Conservation (phyloP, 176 grass and related monocot genomes). For the Aegilops bicornis region DNA sequence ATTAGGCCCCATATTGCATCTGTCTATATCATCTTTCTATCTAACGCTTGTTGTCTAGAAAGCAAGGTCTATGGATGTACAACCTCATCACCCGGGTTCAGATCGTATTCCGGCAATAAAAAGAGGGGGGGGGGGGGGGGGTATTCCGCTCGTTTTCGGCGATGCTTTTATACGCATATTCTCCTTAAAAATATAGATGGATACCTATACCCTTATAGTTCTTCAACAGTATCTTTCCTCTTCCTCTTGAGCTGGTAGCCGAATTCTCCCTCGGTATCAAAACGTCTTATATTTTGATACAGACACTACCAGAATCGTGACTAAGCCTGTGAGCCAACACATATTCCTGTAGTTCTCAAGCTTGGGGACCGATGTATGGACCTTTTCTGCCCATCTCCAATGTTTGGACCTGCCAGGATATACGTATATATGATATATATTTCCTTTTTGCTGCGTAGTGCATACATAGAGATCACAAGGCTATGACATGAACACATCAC, state of each 20-base stretch:
- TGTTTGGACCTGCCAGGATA: not conserved
- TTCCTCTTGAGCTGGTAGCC: not conserved
- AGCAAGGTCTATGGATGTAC: not conserved
- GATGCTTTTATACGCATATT: not conserved
- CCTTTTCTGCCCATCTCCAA: not conserved
- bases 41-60: not conserved
- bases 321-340: too few species aligned
- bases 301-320: too few species aligned
- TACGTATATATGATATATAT: not conserved
- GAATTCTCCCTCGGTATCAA: too few species aligned
- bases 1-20: not conserved
- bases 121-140: too few species aligned
- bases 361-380: not conserved
- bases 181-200: not conserved
- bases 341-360: not conserved
- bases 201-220: not conserved
- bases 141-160: too few species aligned
- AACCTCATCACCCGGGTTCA: too few species aligned
- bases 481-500: conserved; percentile 5
- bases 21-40: not conserved
- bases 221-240: not conserved
- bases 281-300: too few species aligned
- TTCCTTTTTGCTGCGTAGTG: not conserved
- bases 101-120: too few species aligned
- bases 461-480: not conserved